A percentile compares a stretch with the other conserved stretches of the same genome.
These are phyloP conservation scores for Plantago coronopus DNA, from an alignment of 305 asterid species.

Conservation along the genomic window DNA sequence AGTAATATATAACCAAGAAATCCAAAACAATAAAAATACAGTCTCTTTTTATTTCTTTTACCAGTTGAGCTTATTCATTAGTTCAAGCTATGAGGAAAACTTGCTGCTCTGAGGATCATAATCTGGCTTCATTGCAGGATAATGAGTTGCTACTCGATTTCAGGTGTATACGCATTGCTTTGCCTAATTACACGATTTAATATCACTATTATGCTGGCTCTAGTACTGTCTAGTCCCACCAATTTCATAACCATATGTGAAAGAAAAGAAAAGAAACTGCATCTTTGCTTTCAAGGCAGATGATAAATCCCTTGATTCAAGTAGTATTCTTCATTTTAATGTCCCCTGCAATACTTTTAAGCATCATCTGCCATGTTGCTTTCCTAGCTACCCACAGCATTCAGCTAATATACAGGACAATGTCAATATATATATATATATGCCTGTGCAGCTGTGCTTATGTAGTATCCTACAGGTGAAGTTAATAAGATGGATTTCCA, in stretches of 20 bases:
- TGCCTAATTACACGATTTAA: too few relatives aligned
- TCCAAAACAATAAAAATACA: too few relatives aligned
- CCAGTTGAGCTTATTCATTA: too few relatives aligned
- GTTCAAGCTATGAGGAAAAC: too few relatives aligned
- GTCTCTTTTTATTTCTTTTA: too few relatives aligned
- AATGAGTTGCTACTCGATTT: not conserved
- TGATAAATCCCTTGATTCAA: not conserved
- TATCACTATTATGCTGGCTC: too few relatives aligned
- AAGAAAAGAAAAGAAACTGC: constrained; percentile 32
- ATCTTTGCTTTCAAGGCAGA: constrained; percentile 71
- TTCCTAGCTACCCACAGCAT: not conserved
- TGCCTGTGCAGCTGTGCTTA: constrained; percentile 15
- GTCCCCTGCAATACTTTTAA: constrained; percentile 35
- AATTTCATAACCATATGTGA: constrained; percentile 16
- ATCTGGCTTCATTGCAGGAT: too few relatives aligned
- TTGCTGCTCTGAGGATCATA: too few relatives aligned
- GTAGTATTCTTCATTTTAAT: not conserved
- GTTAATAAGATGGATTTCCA: constrained; percentile 26
- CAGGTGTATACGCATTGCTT: not conserved
- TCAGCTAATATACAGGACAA: not conserved
- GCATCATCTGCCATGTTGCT: constrained; percentile 22
- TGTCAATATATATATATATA: not conserved
- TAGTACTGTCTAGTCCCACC: constrained; percentile 15
- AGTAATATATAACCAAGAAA: too few relatives aligned
- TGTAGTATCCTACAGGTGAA: constrained; percentile 12